Evolutionary conservation across 345 rosid species (phyloP).

Genomic region (Citrus trifoliata): DNA sequence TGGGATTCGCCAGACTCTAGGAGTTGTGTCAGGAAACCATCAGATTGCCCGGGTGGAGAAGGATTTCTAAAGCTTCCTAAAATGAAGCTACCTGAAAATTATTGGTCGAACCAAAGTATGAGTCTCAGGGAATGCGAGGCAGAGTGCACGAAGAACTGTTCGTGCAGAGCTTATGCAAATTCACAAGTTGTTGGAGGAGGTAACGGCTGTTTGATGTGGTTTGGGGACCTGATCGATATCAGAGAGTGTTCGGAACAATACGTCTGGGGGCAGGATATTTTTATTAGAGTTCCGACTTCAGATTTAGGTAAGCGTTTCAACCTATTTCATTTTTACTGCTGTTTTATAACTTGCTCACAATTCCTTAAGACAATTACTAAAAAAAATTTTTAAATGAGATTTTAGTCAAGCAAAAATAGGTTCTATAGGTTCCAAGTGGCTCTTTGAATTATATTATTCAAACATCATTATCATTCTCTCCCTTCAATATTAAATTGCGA

Average conservation of each 20-base stretch:
- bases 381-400: too few relatives aligned
- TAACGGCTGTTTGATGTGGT: neutral
- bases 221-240: neutral
- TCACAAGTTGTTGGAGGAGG: neutral
- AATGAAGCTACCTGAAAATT: neutral
- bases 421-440: too few relatives aligned
- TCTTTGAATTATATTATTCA: too few relatives aligned
- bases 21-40: neutral
- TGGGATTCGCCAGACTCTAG: neutral
- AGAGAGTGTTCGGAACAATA: neutral
- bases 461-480: too few relatives aligned
- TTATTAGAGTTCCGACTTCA: neutral
- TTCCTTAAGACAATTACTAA: too few relatives aligned
- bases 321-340: neutral
- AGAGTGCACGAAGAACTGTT: neutral
- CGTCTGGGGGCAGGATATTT: neutral
- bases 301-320: slow-evolving; percentile 15
- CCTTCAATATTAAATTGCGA: too few relatives aligned
- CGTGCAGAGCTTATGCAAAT: neutral
- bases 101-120: neutral
- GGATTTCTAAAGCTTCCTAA: neutral
- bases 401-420: too few relatives aligned
- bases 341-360: neutral
- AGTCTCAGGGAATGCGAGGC: neutral
- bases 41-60: neutral